phyloP scores from a whole-genome alignment of 2,329 filamentous ascomycete species.

The Sclerotinia sclerotiorum region DNA sequence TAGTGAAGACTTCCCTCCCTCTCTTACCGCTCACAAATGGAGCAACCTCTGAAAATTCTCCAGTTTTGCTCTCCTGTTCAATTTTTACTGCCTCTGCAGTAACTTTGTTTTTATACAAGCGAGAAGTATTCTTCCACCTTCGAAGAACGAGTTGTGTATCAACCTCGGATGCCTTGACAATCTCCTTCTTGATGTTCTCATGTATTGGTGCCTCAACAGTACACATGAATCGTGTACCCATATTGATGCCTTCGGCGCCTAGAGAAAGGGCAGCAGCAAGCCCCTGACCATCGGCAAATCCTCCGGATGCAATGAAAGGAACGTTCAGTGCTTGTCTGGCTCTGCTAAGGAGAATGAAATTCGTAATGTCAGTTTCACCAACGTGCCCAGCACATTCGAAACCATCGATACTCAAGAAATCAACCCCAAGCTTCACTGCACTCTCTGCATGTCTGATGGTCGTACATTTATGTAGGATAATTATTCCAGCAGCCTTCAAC shows the following conservation, averaged over 20 bases:
- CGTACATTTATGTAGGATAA: constrained; percentile 95
- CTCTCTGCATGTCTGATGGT: constrained; percentile 90
- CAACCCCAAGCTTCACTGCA: constrained; percentile 90
- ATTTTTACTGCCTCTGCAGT: constrained; percentile 76
- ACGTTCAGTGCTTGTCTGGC: constrained; percentile 81
- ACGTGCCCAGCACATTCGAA: constrained; percentile 95
- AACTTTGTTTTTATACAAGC: constrained; percentile 89
- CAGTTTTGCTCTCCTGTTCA: constrained; percentile 77
- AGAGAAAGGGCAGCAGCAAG: constrained; percentile 87
- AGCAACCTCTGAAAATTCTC: constrained; percentile 86
- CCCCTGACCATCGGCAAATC: constrained; percentile 92
- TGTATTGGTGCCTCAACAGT: constrained; percentile 93
- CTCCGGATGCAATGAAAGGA: constrained; percentile 93
- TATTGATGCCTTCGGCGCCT: constrained; percentile 93
- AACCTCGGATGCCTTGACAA: constrained; percentile 83
- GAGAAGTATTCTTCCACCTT: constrained; percentile 88
- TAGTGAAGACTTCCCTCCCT: constrained; percentile 86
- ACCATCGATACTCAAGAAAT: constrained; percentile 95
- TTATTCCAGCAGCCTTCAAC: constrained; percentile 77
- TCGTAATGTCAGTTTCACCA: constrained; percentile 83
- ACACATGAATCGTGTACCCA: constrained; percentile 98
- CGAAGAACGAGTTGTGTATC: constrained; percentile 87
- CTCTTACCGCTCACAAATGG: constrained; percentile 87
- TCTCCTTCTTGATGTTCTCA: constrained; percentile 87
- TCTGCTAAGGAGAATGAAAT: constrained; percentile 82